Percentiles rank a stretch among this genome's conserved stretches.
phyloP scores from a whole-genome alignment of 2,329 filamentous ascomycete species.

The Boeremia lycopersici region DNA sequence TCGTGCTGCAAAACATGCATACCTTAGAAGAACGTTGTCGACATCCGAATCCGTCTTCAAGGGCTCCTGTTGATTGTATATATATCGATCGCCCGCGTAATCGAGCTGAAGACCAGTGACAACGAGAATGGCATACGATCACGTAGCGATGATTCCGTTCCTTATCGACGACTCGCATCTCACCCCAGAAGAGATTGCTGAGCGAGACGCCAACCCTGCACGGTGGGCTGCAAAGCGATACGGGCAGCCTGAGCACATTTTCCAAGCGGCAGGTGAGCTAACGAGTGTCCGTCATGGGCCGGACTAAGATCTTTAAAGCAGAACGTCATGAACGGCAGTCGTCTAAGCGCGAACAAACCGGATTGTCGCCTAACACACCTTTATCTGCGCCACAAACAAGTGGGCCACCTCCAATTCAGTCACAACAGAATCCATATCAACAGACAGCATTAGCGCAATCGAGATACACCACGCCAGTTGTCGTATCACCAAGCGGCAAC shows the following conservation, averaged over 20 bases:
- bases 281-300: no score
- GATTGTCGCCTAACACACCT: no score
- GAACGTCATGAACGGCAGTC: no score
- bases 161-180: not conserved
- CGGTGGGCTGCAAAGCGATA: not conserved
- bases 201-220: not conserved
- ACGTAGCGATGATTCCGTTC: not conserved
- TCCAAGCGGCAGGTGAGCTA: not conserved
- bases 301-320: no score
- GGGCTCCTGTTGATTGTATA: not conserved
- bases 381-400: no score
- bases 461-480: no score
- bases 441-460: no score
- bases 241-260: not conserved
- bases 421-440: no score
- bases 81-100: not conserved
- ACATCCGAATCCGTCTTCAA: not conserved
- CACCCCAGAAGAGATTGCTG: not conserved
- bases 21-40: not conserved
- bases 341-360: no score
- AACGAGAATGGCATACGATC: not conserved
- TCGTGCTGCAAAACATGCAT: no score
- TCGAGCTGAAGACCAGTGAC: not conserved
- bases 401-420: no score
- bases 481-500: no score